These are phyloP conservation scores for Chloranthus sessilifolius DNA, from an alignment of 164 flowering plant genomes.

Conservation along the genomic window DNA sequence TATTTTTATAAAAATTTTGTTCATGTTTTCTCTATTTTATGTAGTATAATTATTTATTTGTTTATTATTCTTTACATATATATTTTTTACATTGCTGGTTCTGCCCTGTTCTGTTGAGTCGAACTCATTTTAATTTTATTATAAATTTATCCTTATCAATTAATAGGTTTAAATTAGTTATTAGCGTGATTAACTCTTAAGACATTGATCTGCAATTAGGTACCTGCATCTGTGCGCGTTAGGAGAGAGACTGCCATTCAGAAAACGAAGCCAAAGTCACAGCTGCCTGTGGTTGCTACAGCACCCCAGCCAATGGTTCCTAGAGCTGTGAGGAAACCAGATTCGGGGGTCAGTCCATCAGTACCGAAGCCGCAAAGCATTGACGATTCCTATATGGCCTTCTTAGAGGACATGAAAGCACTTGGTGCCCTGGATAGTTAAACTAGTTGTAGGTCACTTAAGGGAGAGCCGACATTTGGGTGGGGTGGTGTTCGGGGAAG, in stretches of 20 bases:
- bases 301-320: slow-evolving; percentile 32
- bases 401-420: slow-evolving; percentile 97
- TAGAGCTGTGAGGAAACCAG: slow-evolving; percentile 30
- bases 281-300: slow-evolving; percentile 18
- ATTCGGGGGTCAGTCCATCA: slow-evolving; percentile 32
- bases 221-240: slow-evolving; percentile 99
- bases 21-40: no score
- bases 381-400: slow-evolving; percentile 91
- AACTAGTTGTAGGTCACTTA: background rate
- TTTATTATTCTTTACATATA: no score
- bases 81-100: no score
- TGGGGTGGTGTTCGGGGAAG: no score
- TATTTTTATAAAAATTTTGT: no score
- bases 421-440: slow-evolving; percentile 90
- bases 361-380: slow-evolving; percentile 66
- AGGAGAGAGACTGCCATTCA: slow-evolving; percentile 69
- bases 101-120: no score
- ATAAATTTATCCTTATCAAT: no score
- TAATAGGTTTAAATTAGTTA: no score
- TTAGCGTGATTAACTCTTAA: no score
- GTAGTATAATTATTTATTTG: no score
- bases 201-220: slow-evolving; percentile 30
- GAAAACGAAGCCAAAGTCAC: slow-evolving; percentile 67
- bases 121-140: no score
- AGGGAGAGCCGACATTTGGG: no score